phyloP scores from a whole-genome alignment of 2,329 filamentous ascomycete species.

The Phaeoacremonium minimum region DNA sequence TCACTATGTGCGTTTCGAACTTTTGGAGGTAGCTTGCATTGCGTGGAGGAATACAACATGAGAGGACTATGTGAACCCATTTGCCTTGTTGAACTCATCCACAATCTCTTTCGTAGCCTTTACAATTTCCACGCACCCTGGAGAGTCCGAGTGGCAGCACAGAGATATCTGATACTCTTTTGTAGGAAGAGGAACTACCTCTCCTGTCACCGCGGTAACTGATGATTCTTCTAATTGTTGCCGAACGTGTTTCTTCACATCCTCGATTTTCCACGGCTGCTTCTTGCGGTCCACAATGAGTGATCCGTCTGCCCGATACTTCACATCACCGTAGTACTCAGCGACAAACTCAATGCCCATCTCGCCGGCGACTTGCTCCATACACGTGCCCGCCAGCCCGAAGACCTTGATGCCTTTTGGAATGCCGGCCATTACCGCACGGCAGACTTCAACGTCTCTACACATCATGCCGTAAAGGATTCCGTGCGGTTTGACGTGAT shows the following conservation, averaged over 20 bases:
- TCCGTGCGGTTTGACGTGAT: constrained; percentile 59
- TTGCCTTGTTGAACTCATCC: constrained; percentile 32
- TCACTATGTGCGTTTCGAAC: no score
- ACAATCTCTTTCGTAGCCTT: constrained; percentile 29
- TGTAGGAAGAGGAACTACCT: constrained; percentile 28
- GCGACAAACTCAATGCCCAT: constrained; percentile 18
- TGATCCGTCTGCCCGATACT: constrained; percentile 16
- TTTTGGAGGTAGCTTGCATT: no score
- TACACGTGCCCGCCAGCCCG: constrained; percentile 18
- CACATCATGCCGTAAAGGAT: constrained; percentile 22
- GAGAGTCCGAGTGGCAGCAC: constrained; percentile 42
- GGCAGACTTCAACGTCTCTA: constrained; percentile 15
- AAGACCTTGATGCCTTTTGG: constrained; percentile 17
- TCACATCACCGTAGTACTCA: constrained; percentile 21
- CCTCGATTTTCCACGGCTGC: constrained; percentile 37
- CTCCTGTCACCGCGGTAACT: constrained; percentile 34
- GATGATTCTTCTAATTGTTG: constrained; percentile 33
- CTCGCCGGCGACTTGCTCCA: constrained; percentile 17
- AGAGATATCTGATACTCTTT: constrained; percentile 35
- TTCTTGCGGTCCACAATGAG: constrained; percentile 44
- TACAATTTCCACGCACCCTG: constrained; percentile 37
- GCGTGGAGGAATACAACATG: no score
- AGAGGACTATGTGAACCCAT: constrained; percentile 12
- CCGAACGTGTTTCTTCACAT: constrained; percentile 33
- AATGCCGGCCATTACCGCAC: constrained; percentile 18